Evolutionary conservation across 1,284 basidiomycete genomes (phyloP).

Genomic region (Ceraceosorus guamensis): DNA sequence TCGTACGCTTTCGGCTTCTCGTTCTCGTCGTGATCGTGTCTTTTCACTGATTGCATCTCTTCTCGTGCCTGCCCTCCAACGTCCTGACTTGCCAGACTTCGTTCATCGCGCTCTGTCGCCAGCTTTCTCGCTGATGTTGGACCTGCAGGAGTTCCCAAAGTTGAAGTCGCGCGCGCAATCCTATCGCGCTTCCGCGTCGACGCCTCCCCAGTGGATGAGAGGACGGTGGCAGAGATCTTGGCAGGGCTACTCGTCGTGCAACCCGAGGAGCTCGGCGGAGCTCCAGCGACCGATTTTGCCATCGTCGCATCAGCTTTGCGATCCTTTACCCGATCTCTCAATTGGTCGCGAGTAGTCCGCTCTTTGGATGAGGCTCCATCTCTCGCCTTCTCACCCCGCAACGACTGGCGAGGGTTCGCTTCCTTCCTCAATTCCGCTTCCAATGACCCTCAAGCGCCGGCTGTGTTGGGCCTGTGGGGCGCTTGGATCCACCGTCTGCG

Average conservation of each 20-base stretch:
- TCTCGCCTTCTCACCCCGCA: slow-evolving; percentile 49
- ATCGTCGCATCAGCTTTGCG: slow-evolving; percentile 19
- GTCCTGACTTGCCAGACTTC: neutral
- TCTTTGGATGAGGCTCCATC: slow-evolving; percentile 50
- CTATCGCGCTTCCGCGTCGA: slow-evolving; percentile 31
- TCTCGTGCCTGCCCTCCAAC: slow-evolving; percentile 8
- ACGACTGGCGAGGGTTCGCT: slow-evolving; percentile 31
- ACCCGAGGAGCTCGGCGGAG: slow-evolving; percentile 19
- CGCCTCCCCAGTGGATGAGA: slow-evolving; percentile 22
- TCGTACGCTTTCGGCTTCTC: slow-evolving; percentile 1
- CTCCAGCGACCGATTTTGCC: slow-evolving; percentile 23
- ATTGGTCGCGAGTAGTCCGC: slow-evolving; percentile 48
- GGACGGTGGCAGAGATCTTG: slow-evolving; percentile 33
- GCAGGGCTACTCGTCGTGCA: slow-evolving; percentile 31
- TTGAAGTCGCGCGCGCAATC: slow-evolving; percentile 28
- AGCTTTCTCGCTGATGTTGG: slow-evolving; percentile 32
- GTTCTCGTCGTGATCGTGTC: no score
- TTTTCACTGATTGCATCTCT: no score
- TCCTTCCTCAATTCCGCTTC: slow-evolving; percentile 47
- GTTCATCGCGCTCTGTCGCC: slow-evolving; percentile 4
- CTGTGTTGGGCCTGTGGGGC: slow-evolving; percentile 52
- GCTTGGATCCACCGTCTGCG: slow-evolving; percentile 75
- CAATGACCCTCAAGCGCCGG: slow-evolving; percentile 11
- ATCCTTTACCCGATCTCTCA: slow-evolving; percentile 18
- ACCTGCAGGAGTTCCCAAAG: slow-evolving; percentile 19